Base-by-base conservation (phyloP, 805 yeast genomes). In the Hanseniaspora taiwanica region DNA sequence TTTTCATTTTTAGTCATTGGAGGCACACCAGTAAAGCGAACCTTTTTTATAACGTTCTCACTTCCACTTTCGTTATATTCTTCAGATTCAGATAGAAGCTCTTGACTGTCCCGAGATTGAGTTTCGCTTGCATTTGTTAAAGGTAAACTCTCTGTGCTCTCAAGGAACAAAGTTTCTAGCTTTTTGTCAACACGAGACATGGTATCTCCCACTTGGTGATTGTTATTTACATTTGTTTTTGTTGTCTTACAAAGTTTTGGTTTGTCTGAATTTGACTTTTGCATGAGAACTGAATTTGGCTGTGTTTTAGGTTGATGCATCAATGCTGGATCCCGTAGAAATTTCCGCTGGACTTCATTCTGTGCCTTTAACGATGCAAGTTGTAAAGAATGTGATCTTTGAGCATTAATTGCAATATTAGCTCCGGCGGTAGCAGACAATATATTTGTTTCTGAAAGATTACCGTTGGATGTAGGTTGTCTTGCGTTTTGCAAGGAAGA, bases 11-110 rank as follows among this genome's bases (percentile, higher is more conserved):
- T 48, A 1, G 52, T 43, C 52, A 58, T 51, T 6, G 64, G 62
- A 4, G 63, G 59, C 1, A 59, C 64, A 10, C 63, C 63, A 3
- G 47, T 41, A 42, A 59, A 59, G 21, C 63, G 50, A 3, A 59
- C 64, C 36, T 51, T 59, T 44, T 57, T 57, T 4, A 44, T 39
- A 4, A n/a, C 23, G 14, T 14, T 19, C 18, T 27, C 35, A 23
- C 14, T 14, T 14, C n/a, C 29, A 8, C 29, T 13, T 10, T 24
- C 39, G 5, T 21, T 33, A 13, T 27, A 19, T 14, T 24, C 43
- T 3, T 21, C n/a, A 14, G 32, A 17, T 31, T 14, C 13, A 12
- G 3, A n/a, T n/a, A n/a, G n/a, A n/a, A n/a, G n/a, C n/a, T n/a
- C n/a, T n/a, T n/a, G n/a, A n/a, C n/a, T n/a, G n/a, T n/a, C n/a